Evolutionary conservation across 2,329 filamentous ascomycete genomes (phyloP), one percentile per base, ranked within the genome.

Genomic region (Sclerotiophoma versabilis): DNA sequence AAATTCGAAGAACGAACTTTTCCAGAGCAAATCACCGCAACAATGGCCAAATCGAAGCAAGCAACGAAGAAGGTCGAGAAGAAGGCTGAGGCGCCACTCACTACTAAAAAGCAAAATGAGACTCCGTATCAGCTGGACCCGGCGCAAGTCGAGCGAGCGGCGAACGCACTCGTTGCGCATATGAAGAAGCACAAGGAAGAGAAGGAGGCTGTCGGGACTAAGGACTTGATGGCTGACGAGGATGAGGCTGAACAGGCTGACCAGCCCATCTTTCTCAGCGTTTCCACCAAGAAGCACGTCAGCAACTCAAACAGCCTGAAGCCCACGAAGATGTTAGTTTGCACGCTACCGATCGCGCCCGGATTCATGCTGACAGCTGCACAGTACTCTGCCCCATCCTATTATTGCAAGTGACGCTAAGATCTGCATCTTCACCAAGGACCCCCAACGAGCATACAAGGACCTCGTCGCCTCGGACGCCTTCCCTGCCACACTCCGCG

Each of bases 401-500:
- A 83, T 96, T 59, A 87, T 83, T 60, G 83, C 87, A 62, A 78
- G 84, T 51, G 84, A 83, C 50, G 79, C 87, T 52, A 89, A 87
- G 65, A 82, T 97, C 76, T 97, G 93, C 78, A 81, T 97, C 57
- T 96, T 96, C 75, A 91, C 89, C 50, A 91, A 92, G 65, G 86
- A 88, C 63, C 87, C 87, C 2, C 92, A 96, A 82, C 87, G 92
- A 62, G 84, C 86, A 49, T 96, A 95, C 83, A 98, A 98, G 81
- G 89, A 98, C 76, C 83, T 96, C 38, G 83, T 97, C 60, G 87
- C 86, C 45, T 85, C 88, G 49, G 84, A 88, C 34, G 83, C 86
- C 30, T 83, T 80, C 69, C 79, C 84, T 22, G 65, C 75, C 1
- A 75, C 79, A 14, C 69, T 84, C 11, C 74, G 78, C 41, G 71